Percentiles rank a stretch among this genome's conserved stretches.
Evolutionary conservation across 169 alveolate genomes (phyloP).

Genomic region (Plasmodium falciparum): DNA sequence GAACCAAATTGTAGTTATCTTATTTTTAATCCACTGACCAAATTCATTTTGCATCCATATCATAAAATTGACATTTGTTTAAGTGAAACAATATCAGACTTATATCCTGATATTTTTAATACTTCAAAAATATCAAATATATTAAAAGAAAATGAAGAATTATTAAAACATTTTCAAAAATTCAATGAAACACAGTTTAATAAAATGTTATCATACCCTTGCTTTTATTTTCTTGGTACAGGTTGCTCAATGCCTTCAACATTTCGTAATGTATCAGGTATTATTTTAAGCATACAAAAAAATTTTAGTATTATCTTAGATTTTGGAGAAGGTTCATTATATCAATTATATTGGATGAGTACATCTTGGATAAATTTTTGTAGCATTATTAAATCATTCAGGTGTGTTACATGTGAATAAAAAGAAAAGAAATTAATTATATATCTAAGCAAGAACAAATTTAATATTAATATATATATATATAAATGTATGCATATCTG

Average conservation of each 20-base stretch:
- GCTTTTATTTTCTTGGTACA: conserved; percentile 92
- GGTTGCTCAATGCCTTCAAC: conserved; percentile 93
- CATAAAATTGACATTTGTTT: conserved; percentile 56
- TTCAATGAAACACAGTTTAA: conserved; percentile 45
- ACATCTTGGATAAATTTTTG: conserved; percentile 79
- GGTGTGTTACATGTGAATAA: conserved; percentile 52
- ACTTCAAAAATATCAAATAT: conserved; percentile 43
- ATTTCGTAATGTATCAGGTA: conserved; percentile 92
- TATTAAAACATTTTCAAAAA: conserved; percentile 58
- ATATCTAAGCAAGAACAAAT: too few species aligned
- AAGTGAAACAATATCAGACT: conserved; percentile 22
- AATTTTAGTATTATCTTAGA: conserved; percentile 89
- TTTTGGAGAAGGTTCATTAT: conserved; percentile 93
- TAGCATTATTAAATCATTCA: conserved; percentile 62
- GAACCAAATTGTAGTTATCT: conserved; percentile 33
- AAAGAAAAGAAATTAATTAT: too few species aligned
- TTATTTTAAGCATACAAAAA: conserved; percentile 77
- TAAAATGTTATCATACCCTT: conserved; percentile 70
- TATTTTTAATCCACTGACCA: conserved; percentile 36
- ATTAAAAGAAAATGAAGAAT: conserved; percentile 63
- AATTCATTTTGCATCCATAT: conserved; percentile 66
- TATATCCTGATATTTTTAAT: conserved; percentile 66
- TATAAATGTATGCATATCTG: background rate
- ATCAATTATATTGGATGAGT: conserved; percentile 87
- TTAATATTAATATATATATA: background rate